Percentiles rank a stretch among this genome's conserved stretches.
phyloP scores from a whole-genome alignment of 345 rosid genomes.

The Jatropha curcas region DNA sequence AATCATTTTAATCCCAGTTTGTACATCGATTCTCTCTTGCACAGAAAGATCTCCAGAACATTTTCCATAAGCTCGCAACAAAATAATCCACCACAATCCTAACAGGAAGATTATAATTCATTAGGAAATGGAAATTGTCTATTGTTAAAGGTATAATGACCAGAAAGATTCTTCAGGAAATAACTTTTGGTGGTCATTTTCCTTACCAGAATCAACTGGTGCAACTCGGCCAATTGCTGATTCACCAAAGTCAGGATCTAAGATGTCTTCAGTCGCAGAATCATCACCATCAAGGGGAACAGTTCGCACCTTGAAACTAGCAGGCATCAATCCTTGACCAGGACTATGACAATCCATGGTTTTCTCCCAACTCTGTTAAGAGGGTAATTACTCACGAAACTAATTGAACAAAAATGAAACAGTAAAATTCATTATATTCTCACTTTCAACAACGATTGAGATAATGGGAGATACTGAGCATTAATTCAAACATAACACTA shows the following conservation, averaged over 20 bases:
- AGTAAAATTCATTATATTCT: neutral
- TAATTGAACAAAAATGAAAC: neutral
- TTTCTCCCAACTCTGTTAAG: constrained; percentile 84
- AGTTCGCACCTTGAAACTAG: constrained; percentile 85
- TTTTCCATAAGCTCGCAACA: constrained; percentile 36
- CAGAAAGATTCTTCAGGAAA: neutral
- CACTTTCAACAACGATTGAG: constrained; percentile 2
- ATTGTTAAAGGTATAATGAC: neutral
- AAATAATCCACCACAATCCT: constrained; percentile 37
- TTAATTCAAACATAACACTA: constrained; percentile 12
- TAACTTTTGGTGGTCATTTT: neutral
- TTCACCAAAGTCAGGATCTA: constrained; percentile 95
- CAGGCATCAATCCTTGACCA: constrained; percentile 94
- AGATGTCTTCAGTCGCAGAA: constrained; percentile 63
- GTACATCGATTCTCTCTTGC: constrained; percentile 74
- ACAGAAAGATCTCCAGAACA: constrained; percentile 34
- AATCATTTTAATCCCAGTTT: constrained; percentile 92
- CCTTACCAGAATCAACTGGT: constrained; percentile 75
- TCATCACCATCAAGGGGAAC: constrained; percentile 71
- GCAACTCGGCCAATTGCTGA: constrained; percentile 96
- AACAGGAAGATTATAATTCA: neutral
- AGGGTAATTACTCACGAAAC: constrained; percentile 9
- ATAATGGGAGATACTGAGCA: neutral
- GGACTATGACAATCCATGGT: constrained; percentile 93
- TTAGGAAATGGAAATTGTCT: neutral